These are phyloP conservation scores for Metarhizium rileyi DNA, from an alignment of 2,329 filamentous ascomycete genomes.

Conservation along the genomic window DNA sequence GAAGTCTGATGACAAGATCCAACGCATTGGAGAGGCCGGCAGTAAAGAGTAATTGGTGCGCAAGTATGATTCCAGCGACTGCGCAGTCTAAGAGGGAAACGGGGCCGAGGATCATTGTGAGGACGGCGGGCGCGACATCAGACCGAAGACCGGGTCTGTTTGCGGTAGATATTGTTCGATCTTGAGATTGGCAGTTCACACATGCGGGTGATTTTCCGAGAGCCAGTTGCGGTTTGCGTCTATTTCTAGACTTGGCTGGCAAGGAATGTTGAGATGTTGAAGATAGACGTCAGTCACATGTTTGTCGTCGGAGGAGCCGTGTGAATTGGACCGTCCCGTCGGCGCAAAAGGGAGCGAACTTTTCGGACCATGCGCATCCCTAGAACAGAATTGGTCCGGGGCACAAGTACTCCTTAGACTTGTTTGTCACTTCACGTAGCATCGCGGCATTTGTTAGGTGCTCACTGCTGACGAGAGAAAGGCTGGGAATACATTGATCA, in stretches of 20 bases:
- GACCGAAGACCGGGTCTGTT: too few relatives aligned
- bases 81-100: slow-evolving; percentile 69
- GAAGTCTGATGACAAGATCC: slow-evolving; percentile 45
- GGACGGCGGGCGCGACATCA: neutral
- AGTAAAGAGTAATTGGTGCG: slow-evolving; percentile 60
- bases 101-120: slow-evolving; percentile 59
- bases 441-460: too few relatives aligned
- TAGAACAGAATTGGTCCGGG: too few relatives aligned
- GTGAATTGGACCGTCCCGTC: neutral
- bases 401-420: too few relatives aligned
- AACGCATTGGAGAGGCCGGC: slow-evolving; percentile 53
- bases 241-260: neutral
- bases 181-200: too few relatives aligned
- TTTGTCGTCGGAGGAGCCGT: neutral
- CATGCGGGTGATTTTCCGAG: too few relatives aligned
- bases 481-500: neutral
- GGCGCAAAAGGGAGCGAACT: too few relatives aligned
- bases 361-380: too few relatives aligned
- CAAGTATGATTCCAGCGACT: slow-evolving; percentile 60
- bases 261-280: neutral
- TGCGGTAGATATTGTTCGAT: too few relatives aligned
- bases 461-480: neutral
- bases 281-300: neutral
- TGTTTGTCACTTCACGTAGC: too few relatives aligned
- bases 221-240: neutral